A percentile compares a stretch with the other conserved stretches of the same genome.
Conservation (phyloP, 177 flowering plant species). For the Vitis hybrid region DNA sequence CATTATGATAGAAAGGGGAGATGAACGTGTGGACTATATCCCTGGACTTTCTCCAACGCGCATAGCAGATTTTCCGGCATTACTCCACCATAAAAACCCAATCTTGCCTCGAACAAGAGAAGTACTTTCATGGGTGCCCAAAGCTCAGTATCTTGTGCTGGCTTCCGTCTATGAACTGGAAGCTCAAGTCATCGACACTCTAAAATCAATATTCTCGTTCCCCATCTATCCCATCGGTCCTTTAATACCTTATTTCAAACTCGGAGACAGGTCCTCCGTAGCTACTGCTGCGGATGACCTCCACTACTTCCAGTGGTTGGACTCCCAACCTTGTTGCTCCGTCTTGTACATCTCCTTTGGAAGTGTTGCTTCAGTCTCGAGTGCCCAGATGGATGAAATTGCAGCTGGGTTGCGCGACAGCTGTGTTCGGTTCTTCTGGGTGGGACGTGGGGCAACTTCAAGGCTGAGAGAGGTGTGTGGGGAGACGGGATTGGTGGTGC, state of each 20-base stretch:
- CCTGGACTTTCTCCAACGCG: constrained; percentile 15
- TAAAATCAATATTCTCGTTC: constrained; percentile 8
- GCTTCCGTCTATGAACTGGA: constrained; percentile 31
- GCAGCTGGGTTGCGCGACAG: constrained; percentile 37
- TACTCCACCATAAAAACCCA: constrained; percentile 1
- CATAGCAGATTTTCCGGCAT: constrained; percentile 11
- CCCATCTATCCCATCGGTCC: constrained; percentile 57
- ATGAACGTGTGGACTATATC: too few relatives aligned
- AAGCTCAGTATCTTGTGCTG: constrained; percentile 24
- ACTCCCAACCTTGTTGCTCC: constrained; percentile 28
- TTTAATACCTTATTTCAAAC: constrained; percentile 42
- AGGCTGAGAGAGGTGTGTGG: constrained; percentile 14
- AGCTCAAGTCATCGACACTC: constrained; percentile 17
- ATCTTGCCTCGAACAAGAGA: background rate
- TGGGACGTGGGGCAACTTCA: constrained; percentile 28
- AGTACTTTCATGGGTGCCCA: background rate
- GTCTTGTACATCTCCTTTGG: constrained; percentile 64
- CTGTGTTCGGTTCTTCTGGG: constrained; percentile 51
- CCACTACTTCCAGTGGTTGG: constrained; percentile 43
- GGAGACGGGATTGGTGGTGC: constrained; percentile 39
- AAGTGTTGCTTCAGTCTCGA: constrained; percentile 45
- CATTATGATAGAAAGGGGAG: too few relatives aligned
- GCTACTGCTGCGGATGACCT: background rate
- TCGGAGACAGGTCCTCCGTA: constrained; percentile 2
- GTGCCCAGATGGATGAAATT: constrained; percentile 49